Evolutionary conservation across 768 basidiomycete genomes (phyloP).

Genomic region (Pleurotus tuoliensis): DNA sequence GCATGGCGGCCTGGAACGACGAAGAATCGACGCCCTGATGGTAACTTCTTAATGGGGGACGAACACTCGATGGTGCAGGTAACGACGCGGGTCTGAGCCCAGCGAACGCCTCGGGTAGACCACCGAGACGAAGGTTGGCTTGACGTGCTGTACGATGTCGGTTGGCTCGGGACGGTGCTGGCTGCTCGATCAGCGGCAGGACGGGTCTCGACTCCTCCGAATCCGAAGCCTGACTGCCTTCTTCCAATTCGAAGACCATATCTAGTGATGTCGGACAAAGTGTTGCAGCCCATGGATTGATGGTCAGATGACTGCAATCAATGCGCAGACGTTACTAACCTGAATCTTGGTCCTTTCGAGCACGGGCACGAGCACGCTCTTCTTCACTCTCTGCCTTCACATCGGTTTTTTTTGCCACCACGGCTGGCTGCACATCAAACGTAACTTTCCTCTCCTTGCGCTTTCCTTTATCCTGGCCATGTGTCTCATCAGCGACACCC

Average conservation of each 20-base stretch:
- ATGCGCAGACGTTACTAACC: constrained; percentile 31
- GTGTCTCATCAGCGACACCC: constrained; percentile 20
- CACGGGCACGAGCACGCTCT: constrained; percentile 17
- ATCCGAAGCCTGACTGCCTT: constrained; percentile 25
- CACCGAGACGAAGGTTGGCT: constrained; percentile 24
- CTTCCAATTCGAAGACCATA: constrained; percentile 70
- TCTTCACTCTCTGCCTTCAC: constrained; percentile 27
- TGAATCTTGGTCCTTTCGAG: constrained; percentile 30
- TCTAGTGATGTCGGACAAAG: constrained; percentile 32
- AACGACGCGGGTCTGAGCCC: constrained; percentile 64
- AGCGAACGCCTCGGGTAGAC: constrained; percentile 54
- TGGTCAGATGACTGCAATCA: not conserved
- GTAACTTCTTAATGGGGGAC: constrained; percentile 31
- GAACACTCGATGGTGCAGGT: constrained; percentile 61
- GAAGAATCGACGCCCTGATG: constrained; percentile 30
- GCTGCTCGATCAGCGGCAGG: constrained; percentile 41
- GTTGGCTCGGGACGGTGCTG: constrained; percentile 26
- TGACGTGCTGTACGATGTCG: constrained; percentile 26
- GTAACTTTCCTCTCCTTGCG: constrained; percentile 71
- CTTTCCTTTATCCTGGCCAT: constrained; percentile 38
- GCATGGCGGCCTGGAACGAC: constrained; percentile 3
- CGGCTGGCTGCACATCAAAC: constrained; percentile 63
- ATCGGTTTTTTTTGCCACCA: constrained; percentile 41
- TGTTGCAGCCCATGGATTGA: not conserved
- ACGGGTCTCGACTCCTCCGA: constrained; percentile 28